These are phyloP conservation scores for Aphanomyces cochlioides DNA, from an alignment of 352 stramenopile genomes.

Conservation along the genomic window DNA sequence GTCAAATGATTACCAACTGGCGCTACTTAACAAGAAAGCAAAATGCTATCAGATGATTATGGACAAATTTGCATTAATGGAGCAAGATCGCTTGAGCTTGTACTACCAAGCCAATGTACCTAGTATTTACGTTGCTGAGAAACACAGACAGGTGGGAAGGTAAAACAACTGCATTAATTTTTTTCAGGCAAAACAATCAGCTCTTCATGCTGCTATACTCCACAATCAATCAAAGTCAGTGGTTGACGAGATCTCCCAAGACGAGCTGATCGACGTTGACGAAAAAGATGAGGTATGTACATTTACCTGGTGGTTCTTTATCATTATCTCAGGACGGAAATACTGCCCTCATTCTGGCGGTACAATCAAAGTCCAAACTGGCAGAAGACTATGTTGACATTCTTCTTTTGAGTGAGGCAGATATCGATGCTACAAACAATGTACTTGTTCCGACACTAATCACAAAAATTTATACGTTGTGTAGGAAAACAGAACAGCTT, in stretches of 20 bases:
- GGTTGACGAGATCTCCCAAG: not conserved
- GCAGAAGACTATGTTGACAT: not conserved
- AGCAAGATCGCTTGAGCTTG: not conserved
- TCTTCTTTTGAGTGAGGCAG: not conserved
- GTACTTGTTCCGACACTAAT: not conserved
- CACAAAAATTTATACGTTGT: not conserved
- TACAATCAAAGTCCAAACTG: not conserved
- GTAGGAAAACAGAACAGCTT: not conserved
- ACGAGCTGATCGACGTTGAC: not conserved
- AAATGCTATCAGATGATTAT: not conserved
- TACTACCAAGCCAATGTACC: not conserved
- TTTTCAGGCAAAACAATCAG: not conserved
- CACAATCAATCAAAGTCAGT: not conserved
- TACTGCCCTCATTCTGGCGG: conserved; percentile 5
- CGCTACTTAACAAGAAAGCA: not conserved
- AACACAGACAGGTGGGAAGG: not conserved
- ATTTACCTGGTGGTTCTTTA: not conserved
- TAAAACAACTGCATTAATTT: not conserved
- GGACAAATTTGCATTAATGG: not conserved
- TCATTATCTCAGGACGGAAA: not conserved
- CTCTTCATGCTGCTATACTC: not conserved
- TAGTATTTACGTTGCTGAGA: not conserved
- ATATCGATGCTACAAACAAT: not conserved
- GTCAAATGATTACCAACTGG: not conserved
- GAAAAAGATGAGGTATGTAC: not conserved